Conservation (phyloP, 345 rosid species). For the Gossypium ekmanianum region DNA sequence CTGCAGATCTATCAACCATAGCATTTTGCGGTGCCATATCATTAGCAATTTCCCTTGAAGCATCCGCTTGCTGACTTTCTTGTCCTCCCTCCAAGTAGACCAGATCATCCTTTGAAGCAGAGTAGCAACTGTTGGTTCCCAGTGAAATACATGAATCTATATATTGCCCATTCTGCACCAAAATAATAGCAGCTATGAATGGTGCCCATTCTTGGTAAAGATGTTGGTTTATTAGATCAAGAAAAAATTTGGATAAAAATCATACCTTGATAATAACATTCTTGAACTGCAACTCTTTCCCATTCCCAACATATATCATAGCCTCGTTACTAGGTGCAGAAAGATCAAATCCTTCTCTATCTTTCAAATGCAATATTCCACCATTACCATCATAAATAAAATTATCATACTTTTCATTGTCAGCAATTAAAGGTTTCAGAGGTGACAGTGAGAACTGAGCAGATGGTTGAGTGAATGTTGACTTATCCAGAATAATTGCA, state of each 20-base stretch:
- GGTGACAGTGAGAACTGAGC: constrained; percentile 73
- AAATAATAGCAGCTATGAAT: constrained; percentile 13
- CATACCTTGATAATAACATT: constrained; percentile 80
- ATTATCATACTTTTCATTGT: constrained; percentile 64
- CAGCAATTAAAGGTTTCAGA: constrained; percentile 73
- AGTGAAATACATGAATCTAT: constrained; percentile 86
- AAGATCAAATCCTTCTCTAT: constrained; percentile 57
- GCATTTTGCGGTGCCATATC: constrained; percentile 39
- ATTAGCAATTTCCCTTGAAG: constrained; percentile 34
- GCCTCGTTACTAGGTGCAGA: constrained; percentile 68
- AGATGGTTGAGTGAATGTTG: constrained; percentile 58
- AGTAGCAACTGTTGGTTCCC: constrained; percentile 78
- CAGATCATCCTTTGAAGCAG: constrained; percentile 59
- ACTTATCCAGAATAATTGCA: constrained; percentile 59
- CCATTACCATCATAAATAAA: constrained; percentile 90
- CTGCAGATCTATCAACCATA: constrained; percentile 44
- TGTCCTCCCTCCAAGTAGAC: constrained; percentile 56
- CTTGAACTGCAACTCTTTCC: constrained; percentile 72
- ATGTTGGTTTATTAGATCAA: neutral
- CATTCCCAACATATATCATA: constrained; percentile 69
- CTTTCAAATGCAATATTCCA: constrained; percentile 68
- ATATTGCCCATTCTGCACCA: constrained; percentile 67
- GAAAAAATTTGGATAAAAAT: neutral
- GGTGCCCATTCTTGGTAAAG: constrained; percentile 5
- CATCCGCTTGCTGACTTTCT: constrained; percentile 31